Conservation (phyloP, 257 asterid species). For the Buddleja alternifolia region DNA sequence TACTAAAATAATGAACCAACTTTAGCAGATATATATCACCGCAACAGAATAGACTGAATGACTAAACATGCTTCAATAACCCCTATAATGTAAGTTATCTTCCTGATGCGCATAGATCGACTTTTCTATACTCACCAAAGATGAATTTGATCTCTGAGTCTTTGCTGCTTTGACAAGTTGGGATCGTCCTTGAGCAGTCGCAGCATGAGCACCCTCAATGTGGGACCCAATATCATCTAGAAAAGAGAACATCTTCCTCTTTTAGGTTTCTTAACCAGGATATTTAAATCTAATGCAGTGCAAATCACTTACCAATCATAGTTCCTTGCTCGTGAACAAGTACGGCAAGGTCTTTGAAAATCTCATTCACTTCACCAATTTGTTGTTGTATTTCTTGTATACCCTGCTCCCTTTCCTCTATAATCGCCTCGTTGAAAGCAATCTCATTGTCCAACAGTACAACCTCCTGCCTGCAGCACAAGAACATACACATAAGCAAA, state of each 20-base stretch:
- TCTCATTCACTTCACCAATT: conserved; percentile 94
- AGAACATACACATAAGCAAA: conserved; percentile 27
- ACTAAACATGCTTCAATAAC: background rate
- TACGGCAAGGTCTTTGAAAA: conserved; percentile 91
- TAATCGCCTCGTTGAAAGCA: conserved; percentile 85
- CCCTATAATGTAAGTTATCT: background rate
- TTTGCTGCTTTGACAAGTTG: conserved; percentile 90
- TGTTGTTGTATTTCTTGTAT: conserved; percentile 92
- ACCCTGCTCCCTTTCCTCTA: conserved; percentile 95
- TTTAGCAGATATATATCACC: background rate
- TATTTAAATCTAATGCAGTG: conserved; percentile 11
- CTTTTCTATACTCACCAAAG: conserved; percentile 64
- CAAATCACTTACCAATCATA: conserved; percentile 66
- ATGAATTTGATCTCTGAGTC: conserved; percentile 87
- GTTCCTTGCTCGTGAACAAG: conserved; percentile 92
- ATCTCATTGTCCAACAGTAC: conserved; percentile 86
- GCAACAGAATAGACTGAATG: background rate
- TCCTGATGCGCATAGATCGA: background rate
- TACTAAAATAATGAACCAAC: background rate
- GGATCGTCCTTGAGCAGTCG: conserved; percentile 82
- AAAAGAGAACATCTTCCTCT: background rate
- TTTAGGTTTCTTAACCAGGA: conserved; percentile 23
- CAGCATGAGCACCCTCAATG: conserved; percentile 78
- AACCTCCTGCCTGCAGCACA: conserved; percentile 75
- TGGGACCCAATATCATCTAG: conserved; percentile 87